Evolutionary conservation across 805 yeast genomes (phyloP).

Genomic region (Zygoascus flipseniorum): DNA sequence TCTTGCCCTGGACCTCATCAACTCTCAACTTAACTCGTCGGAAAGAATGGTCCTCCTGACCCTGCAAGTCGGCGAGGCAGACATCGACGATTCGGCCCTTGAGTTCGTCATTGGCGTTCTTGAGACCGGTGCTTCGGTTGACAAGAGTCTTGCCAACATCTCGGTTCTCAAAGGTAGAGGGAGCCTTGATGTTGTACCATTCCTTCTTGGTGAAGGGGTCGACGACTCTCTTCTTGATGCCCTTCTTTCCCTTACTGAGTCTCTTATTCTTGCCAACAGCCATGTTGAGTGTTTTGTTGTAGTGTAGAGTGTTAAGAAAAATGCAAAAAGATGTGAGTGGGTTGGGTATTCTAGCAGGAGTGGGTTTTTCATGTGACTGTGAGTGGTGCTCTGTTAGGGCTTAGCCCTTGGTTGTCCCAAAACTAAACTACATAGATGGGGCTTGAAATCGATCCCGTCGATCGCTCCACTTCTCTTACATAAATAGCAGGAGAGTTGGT

Average conservation of each 20-base stretch:
- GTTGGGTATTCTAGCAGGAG: not conserved
- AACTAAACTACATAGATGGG: too few relatives aligned
- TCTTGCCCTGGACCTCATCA: slow-evolving; percentile 98
- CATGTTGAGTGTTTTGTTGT: slow-evolving; percentile 31
- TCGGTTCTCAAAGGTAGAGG: slow-evolving; percentile 97
- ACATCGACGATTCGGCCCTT: slow-evolving; percentile 97
- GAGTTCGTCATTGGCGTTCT: slow-evolving; percentile 95
- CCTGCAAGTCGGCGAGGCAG: slow-evolving; percentile 94
- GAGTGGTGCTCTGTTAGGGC: not conserved
- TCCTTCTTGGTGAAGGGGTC: slow-evolving; percentile 99
- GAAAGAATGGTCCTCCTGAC: slow-evolving; percentile 97
- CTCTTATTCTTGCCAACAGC: slow-evolving; percentile 87
- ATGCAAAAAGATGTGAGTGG: not conserved
- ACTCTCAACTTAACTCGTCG: slow-evolving; percentile 97
- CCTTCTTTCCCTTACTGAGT: slow-evolving; percentile 79
- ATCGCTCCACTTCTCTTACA: too few relatives aligned
- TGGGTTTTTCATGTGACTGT: slow-evolving; percentile 1
- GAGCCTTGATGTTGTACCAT: slow-evolving; percentile 98
- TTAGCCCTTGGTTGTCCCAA: not conserved
- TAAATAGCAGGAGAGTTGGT: too few relatives aligned
- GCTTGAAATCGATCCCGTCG: too few relatives aligned
- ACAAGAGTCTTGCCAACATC: slow-evolving; percentile 97
- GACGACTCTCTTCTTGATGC: slow-evolving; percentile 97
- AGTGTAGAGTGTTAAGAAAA: not conserved
- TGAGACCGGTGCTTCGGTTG: slow-evolving; percentile 96